These are phyloP conservation scores for Cyphellophora attinorum DNA, from an alignment of 2,329 filamentous ascomycete species.

Conservation along the genomic window DNA sequence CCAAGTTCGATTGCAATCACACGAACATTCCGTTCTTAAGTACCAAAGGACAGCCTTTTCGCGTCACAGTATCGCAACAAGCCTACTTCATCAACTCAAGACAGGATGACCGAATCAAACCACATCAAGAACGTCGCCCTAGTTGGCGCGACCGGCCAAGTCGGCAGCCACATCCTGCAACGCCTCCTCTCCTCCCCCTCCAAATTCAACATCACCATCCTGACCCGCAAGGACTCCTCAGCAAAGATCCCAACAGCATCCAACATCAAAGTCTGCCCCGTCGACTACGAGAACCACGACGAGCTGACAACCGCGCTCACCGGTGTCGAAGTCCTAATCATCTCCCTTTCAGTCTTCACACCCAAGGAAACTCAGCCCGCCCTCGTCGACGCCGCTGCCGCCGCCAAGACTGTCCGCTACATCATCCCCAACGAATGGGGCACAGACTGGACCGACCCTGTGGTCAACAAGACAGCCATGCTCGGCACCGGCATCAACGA, in stretches of 20 bases:
- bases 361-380: slow-evolving; percentile 36
- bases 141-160: not conserved
- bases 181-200: slow-evolving; percentile 37
- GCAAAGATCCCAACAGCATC: slow-evolving; percentile 33
- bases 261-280: slow-evolving; percentile 24
- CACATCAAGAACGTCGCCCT: slow-evolving; percentile 1
- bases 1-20: too few relatives aligned
- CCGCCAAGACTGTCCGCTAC: slow-evolving; percentile 45
- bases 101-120: too few relatives aligned
- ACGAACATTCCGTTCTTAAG: too few relatives aligned
- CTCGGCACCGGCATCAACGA: slow-evolving; percentile 17
- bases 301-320: slow-evolving; percentile 41
- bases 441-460: slow-evolving; percentile 22
- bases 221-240: slow-evolving; percentile 38
- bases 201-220: slow-evolving; percentile 43
- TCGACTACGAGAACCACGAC: slow-evolving; percentile 37
- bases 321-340: slow-evolving; percentile 49
- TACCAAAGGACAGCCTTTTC: too few relatives aligned
- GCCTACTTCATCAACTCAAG: too few relatives aligned
- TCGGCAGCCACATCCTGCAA: slow-evolving; percentile 4
- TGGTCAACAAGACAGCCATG: slow-evolving; percentile 27
- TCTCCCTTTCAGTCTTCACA: slow-evolving; percentile 39
- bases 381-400: slow-evolving; percentile 45
- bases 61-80: too few relatives aligned
- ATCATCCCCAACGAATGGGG: slow-evolving; percentile 44